Conservation (phyloP, 2,329 filamentous ascomycete species). For the Penicillium hesseltinei region DNA sequence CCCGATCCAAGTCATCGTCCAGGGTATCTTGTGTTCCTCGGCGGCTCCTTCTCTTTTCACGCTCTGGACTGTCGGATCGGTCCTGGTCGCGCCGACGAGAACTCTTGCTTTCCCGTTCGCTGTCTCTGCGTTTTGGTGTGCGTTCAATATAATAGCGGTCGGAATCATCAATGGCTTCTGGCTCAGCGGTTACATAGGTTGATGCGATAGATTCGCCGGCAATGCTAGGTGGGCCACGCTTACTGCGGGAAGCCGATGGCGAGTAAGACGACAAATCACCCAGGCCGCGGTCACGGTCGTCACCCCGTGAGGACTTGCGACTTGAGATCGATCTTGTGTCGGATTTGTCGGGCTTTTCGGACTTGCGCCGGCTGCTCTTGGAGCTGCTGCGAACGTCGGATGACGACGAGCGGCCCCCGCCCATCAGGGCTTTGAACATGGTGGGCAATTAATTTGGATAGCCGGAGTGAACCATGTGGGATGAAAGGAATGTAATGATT, state of each 20-base stretch:
- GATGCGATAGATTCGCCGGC: conserved; percentile 35
- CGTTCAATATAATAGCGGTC: conserved; percentile 33
- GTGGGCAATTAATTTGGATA: conserved; percentile 31
- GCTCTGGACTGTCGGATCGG: conserved; percentile 30
- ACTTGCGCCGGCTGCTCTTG: conserved; percentile 33
- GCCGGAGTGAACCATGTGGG: conserved; percentile 31
- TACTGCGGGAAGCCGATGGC: conserved; percentile 25
- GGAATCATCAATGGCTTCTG: conserved; percentile 27
- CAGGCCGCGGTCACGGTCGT: conserved; percentile 47
- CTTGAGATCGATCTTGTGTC: conserved; percentile 37
- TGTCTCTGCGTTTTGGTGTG: conserved; percentile 27
- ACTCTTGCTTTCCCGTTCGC: conserved; percentile 26
- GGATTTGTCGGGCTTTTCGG: conserved; percentile 20
- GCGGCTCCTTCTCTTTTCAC: conserved; percentile 23
- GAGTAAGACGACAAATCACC: conserved; percentile 34
- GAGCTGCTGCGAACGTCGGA: conserved; percentile 34
- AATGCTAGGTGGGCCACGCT: conserved; percentile 28
- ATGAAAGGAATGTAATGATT: conserved; percentile 16
- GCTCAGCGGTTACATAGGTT: conserved; percentile 43
- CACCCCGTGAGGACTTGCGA: conserved; percentile 45
- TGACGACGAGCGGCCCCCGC: conserved; percentile 33
- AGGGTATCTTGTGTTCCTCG: conserved; percentile 16
- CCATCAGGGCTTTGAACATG: conserved; percentile 42
- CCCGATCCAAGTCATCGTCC: conserved; percentile 22
- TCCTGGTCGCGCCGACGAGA: conserved; percentile 27